phyloP scores from a whole-genome alignment of 176 grass and related monocot species.

The Oryza officinalis region DNA sequence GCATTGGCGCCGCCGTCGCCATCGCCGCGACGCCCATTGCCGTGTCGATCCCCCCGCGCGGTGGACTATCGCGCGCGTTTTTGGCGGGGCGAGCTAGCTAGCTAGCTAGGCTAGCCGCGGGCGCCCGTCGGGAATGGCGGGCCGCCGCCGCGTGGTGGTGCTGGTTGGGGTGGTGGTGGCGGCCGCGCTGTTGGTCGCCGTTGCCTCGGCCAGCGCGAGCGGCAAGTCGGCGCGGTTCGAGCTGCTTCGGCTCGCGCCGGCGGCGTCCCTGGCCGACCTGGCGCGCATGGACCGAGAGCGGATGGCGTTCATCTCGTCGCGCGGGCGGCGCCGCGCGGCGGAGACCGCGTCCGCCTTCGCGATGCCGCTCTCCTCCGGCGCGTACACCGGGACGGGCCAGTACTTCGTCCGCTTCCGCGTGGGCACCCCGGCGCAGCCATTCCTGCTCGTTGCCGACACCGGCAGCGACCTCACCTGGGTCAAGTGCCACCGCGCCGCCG shows the following conservation, averaged over 20 bases:
- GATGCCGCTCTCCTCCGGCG: conserved; percentile 79
- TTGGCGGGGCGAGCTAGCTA: background rate
- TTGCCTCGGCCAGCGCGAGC: background rate
- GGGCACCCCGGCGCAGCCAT: conserved; percentile 82
- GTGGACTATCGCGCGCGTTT: background rate
- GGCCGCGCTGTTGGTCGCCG: background rate
- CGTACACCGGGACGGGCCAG: conserved; percentile 74
- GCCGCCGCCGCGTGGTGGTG: background rate
- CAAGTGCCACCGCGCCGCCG: conserved; percentile 51
- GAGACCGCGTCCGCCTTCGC: conserved; percentile 47
- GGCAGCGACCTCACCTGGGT: conserved; percentile 99
- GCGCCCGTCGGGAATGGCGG: conserved; percentile 38
- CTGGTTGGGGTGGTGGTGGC: background rate
- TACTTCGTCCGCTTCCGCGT: conserved; percentile 88
- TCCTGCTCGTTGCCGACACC: conserved; percentile 82
- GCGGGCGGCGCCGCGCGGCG: conserved; percentile 16
- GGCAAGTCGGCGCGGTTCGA: conserved; percentile 37
- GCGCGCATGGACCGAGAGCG: conserved; percentile 33
- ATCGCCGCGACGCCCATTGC: background rate
- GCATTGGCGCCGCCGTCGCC: conserved; percentile 5
- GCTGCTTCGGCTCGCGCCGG: conserved; percentile 15
- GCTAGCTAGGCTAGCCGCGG: background rate
- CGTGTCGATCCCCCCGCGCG: no score
- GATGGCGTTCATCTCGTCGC: conserved; percentile 35
- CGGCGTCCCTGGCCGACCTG: background rate